Percentiles rank a stretch among this genome's conserved stretches.
These are phyloP conservation scores for Dendrobium officinale DNA, from an alignment of 106 monocot species.

Conservation along the genomic window DNA sequence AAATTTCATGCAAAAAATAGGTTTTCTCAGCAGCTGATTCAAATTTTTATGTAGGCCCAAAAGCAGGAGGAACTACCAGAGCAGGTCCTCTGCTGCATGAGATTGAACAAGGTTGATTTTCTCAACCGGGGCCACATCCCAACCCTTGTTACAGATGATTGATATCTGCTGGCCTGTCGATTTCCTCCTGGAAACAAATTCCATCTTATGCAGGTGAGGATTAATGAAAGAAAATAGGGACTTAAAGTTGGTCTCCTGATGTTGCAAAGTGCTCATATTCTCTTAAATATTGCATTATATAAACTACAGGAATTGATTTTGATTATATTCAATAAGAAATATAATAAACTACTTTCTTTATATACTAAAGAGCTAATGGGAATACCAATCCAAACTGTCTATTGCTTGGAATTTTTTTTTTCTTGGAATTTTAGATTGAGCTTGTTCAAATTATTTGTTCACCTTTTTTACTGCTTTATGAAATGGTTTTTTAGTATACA, in stretches of 20 bases:
- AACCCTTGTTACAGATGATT: slow-evolving; percentile 39
- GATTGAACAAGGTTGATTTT: slow-evolving; percentile 63
- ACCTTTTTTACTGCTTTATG: too few species aligned
- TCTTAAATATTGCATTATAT: not conserved
- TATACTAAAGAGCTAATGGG: too few species aligned
- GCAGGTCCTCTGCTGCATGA: slow-evolving; percentile 62
- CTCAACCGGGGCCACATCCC: slow-evolving; percentile 52
- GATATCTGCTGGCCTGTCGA: not conserved
- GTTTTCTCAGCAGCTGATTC: not conserved
- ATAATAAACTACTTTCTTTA: not conserved
- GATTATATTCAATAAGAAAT: not conserved
- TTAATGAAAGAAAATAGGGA: not conserved
- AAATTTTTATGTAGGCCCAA: slow-evolving; percentile 39
- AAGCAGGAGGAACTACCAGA: slow-evolving; percentile 61
- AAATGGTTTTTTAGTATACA: too few species aligned
- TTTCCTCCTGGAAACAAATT: not conserved
- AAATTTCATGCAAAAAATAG: too few species aligned
- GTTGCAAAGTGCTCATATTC: not conserved
- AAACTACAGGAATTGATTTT: not conserved
- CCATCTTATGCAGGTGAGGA: not conserved
- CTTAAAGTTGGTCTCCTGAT: not conserved
- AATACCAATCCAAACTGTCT: too few species aligned
- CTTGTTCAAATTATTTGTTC: too few species aligned
- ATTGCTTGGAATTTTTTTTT: too few species aligned
- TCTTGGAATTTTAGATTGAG: too few species aligned